Percentiles rank a stretch among this genome's conserved stretches.
phyloP scores from a whole-genome alignment of 208 protist genomes.

The Acanthamoeba divionensis region DNA sequence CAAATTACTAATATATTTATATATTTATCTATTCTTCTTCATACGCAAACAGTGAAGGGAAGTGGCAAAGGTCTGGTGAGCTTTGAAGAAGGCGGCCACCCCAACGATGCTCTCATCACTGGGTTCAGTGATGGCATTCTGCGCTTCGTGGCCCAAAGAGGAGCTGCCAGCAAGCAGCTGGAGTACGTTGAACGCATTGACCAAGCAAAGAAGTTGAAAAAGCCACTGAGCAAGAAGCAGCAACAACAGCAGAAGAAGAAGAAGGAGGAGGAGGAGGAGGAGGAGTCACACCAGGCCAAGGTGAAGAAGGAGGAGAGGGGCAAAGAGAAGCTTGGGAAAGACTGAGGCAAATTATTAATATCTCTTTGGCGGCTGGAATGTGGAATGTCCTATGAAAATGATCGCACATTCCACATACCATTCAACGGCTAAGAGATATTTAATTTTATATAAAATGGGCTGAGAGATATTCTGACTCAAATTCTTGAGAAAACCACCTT shows the following conservation, averaged over 20 bases:
- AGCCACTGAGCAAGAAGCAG: background rate
- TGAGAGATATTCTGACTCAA: no score
- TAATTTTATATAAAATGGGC: no score
- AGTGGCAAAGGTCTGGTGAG: background rate
- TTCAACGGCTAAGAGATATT: no score
- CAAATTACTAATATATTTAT: background rate
- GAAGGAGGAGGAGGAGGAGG: no score
- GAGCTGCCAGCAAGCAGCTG: constrained; percentile 35
- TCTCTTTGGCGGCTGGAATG: no score
- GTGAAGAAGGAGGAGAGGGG: no score
- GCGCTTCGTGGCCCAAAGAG: constrained; percentile 86
- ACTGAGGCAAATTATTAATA: no score
- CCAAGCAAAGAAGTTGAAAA: background rate
- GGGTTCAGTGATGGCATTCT: constrained; percentile 91
- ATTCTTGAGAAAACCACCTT: no score
- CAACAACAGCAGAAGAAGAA: background rate
- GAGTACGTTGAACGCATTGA: constrained; percentile 47
- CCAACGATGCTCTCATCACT: constrained; percentile 87
- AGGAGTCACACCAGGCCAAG: no score
- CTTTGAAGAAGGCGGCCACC: constrained; percentile 68
- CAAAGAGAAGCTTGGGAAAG: no score
- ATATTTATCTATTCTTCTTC: background rate
- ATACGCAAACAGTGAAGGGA: background rate
- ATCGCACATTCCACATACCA: no score
- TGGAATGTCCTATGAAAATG: no score